Evolutionary conservation across 179 eudicot genomes (phyloP).

Genomic region (Silene coronaria): DNA sequence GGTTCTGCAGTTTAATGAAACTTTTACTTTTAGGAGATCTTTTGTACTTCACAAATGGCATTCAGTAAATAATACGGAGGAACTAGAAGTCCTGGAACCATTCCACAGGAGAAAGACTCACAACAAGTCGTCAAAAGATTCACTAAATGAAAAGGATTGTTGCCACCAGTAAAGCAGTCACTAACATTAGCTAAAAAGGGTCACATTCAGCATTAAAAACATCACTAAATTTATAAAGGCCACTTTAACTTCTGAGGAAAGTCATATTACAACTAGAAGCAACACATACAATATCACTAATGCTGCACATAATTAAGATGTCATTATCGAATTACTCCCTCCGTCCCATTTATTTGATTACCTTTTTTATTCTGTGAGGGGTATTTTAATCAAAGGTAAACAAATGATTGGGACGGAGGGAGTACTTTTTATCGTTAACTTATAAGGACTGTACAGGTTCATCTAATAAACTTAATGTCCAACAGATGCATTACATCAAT

Average conservation of each 20-base stretch:
- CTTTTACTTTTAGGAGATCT: slow-evolving; percentile 1
- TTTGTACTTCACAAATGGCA: not conserved
- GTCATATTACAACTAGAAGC: slow-evolving; percentile 1
- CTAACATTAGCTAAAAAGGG: not conserved
- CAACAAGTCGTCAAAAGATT: too few species aligned
- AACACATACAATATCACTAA: not conserved
- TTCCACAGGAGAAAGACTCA: too few species aligned
- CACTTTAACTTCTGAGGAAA: not conserved
- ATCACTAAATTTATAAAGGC: too few species aligned
- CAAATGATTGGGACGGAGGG: too few species aligned
- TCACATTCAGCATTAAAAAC: not conserved
- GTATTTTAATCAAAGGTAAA: too few species aligned
- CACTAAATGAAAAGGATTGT: too few species aligned
- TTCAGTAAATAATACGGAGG: not conserved
- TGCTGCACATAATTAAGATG: not conserved
- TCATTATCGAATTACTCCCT: not conserved
- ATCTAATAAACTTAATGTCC: not conserved
- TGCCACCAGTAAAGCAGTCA: too few species aligned
- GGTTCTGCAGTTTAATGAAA: slow-evolving; percentile 36
- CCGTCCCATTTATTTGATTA: too few species aligned
- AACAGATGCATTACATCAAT: not conserved
- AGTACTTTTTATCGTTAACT: not conserved
- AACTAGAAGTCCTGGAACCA: too few species aligned
- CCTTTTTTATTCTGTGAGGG: too few species aligned
- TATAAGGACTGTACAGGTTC: not conserved